Evolutionary conservation across 1,284 basidiomycete species (phyloP), one percentile per base, ranked within the genome.

Genomic region (Ceratobasidium sp.): DNA sequence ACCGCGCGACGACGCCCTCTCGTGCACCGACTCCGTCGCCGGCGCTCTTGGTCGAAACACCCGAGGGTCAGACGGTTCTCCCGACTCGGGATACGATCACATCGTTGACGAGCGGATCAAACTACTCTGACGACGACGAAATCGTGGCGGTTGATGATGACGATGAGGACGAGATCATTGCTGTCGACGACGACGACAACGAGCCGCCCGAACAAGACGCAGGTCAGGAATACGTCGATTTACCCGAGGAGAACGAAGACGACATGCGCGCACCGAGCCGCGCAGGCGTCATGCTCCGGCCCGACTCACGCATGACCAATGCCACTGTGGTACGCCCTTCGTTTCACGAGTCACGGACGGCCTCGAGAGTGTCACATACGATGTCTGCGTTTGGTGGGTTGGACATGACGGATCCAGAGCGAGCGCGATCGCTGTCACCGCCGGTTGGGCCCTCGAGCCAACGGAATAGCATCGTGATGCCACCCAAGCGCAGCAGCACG

Each of bases 151-250:
- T 66, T n/a, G 72, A 49, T 23, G 54, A 49, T 21, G 54, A 78
- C 1, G 77, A 78, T n/a, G 77, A 78, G 23, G 78, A 77, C 0
- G 77, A 77, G 0, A 79, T 79, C 14, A 78, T 78, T 18, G 78
- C 77, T 2, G 78, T 78, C 0, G 78, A 78, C 7, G 77, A 76
- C 1, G 78, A 78, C 8, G 79, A 79, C n/a, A 79, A 77, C 1
- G 77, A 77, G 4, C 79, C 79, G 2, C 77, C 75, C 6, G 78
- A 76, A 0, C 78, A 77, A 1, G 77, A 78, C 1, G 78, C 77
- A 0, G 76, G 74, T 11, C 77, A 76, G 1, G 75, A 72, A 4
- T 53, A 53, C 28, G 23, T 25, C 23, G 49, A 53, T 3, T 1
- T 23, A 21, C 76, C 73, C 7, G 77, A 75, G 7, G 80, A 80